Base-by-base conservation (phyloP, 164 flowering plant species). In the Macadamia integrifolia region DNA sequence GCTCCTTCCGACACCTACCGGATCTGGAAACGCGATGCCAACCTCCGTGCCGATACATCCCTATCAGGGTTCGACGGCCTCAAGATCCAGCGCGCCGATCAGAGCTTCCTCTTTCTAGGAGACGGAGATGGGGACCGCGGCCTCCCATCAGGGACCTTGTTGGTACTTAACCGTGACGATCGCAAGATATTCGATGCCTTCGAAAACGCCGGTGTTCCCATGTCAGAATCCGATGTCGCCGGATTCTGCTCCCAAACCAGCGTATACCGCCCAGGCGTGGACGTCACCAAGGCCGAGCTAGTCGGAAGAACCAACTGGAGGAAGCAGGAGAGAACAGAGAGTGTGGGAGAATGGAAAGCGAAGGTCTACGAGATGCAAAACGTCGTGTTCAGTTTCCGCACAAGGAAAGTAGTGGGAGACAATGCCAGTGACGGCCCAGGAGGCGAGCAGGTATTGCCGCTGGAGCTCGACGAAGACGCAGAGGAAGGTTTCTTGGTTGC, bases 1-100 rank as follows among this genome's bases (percentile, higher is more conserved):
- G 97, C 98, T 8, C 99, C 99, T 0, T 92, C 98, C 12, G 98
- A 94, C 43, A 94, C 98, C 5, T 94, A 92, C 81, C 80, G 76
- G 76, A 87, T 94, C 79, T 94, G 99, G 99, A 94, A 94, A 69
- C 88, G 91, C 66, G 98, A 84, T 55, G 95, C 89, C 0, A 84
- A 88, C 68, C 88, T 94, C 52, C 83, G 99, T 2, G 98, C 97
- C 8, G 99, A 94, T 65, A 92, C 93, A 2, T 78, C 98, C 0
- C 80, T 95, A 11, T 88, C 96, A 12, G 99, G 99, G 29, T 92
- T 89, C 71, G 99, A 95, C 65, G 99, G 99, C 17, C 66, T 92
- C 63, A 92, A 91, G 72, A 88, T 92, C 52, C 97, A 89, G 58
- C 89, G 99, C 46, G 87, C 90, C 3, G 88, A 89, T 66, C 97